phyloP scores from a whole-genome alignment of 2,329 filamentous ascomycete genomes.

The Xylariaceae sp. region DNA sequence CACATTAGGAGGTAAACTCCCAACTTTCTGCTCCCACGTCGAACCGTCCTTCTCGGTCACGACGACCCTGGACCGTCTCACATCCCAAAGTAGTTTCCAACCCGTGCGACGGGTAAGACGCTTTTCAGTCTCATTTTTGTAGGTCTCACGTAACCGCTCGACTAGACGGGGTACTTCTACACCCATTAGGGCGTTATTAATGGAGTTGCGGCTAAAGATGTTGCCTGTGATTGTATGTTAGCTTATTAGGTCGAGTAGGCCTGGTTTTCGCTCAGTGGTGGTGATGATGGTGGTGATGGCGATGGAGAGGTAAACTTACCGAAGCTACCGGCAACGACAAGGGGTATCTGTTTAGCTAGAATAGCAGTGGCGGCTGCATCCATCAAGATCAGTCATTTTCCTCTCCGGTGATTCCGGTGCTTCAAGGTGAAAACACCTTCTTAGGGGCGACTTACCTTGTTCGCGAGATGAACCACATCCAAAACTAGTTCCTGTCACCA shows the following conservation, averaged over 20 bases:
- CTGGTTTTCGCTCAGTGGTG: too few relatives aligned
- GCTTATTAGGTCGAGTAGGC: too few relatives aligned
- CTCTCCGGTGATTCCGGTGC: too few relatives aligned
- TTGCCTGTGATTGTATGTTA: too few relatives aligned
- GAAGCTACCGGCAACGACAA: constrained; percentile 78
- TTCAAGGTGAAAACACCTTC: too few relatives aligned
- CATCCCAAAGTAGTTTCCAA: constrained; percentile 81
- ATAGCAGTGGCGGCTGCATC: constrained; percentile 87
- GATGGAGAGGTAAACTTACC: too few relatives aligned
- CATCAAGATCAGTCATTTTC: too few relatives aligned
- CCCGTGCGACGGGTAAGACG: constrained; percentile 68
- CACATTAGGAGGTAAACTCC: constrained; percentile 78
- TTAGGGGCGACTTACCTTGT: background rate
- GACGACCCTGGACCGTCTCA: constrained; percentile 33
- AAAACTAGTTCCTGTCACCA: constrained; percentile 2
- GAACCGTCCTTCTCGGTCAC: constrained; percentile 45
- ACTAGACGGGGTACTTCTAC: constrained; percentile 67
- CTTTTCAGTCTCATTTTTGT: constrained; percentile 40
- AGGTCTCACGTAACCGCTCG: constrained; percentile 60
- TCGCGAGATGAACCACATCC: background rate
- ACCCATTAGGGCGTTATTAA: constrained; percentile 74
- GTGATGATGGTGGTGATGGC: too few relatives aligned
- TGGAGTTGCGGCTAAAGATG: constrained; percentile 74
- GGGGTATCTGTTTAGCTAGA: constrained; percentile 72
- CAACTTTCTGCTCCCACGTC: constrained; percentile 76